Conservation (phyloP, 257 asterid species). For the Solanum pennellii region DNA sequence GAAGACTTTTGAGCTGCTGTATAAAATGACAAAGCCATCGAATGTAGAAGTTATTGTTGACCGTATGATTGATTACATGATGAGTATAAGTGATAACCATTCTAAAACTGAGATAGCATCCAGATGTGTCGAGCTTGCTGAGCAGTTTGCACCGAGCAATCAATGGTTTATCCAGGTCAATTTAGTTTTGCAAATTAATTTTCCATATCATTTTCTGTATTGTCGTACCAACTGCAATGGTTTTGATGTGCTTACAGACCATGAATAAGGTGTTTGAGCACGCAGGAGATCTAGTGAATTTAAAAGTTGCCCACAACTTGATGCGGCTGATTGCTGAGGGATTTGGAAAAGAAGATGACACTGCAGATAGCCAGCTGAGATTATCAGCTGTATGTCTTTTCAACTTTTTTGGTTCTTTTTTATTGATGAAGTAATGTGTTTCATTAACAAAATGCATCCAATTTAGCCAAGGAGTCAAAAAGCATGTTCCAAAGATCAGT, state of each 20-base stretch:
- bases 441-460: not conserved
- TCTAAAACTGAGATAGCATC: constrained; percentile 98
- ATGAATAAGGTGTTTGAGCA: constrained; percentile 99
- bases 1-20: constrained; percentile 90
- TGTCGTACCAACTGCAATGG: not conserved
- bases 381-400: constrained; percentile 85
- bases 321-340: constrained; percentile 97
- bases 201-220: not conserved
- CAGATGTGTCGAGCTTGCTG: constrained; percentile 97
- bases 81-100: constrained; percentile 78
- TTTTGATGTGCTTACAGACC: constrained; percentile 39
- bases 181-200: not conserved
- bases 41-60: constrained; percentile 97
- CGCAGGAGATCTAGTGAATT: constrained; percentile 87
- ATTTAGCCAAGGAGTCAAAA: not conserved
- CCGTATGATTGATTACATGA: constrained; percentile 95
- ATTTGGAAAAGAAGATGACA: constrained; percentile 81
- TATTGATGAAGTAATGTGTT: not conserved
- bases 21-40: constrained; percentile 96
- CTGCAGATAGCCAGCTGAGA: constrained; percentile 85
- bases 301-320: constrained; percentile 90
- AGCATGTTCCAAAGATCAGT: not conserved
- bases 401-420: constrained; percentile 4
- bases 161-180: constrained; percentile 95
- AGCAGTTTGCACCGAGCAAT: constrained; percentile 98